Conservation (phyloP, 129 eudicot genomes). For the Gnaphalium uliginosum region DNA sequence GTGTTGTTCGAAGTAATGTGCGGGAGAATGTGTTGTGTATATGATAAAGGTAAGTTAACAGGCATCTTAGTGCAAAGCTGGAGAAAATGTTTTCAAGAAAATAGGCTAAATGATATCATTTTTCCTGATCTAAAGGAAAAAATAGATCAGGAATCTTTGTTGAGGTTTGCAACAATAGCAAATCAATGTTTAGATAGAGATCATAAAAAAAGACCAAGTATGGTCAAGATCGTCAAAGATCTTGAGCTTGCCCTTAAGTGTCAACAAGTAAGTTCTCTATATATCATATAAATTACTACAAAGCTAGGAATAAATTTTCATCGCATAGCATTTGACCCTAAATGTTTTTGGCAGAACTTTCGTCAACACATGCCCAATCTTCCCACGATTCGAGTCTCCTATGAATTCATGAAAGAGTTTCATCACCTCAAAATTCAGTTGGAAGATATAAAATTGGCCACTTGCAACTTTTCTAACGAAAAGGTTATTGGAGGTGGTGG, state of each 20-base stretch:
- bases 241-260: neutral
- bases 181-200: neutral
- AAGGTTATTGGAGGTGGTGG: neutral
- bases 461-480: neutral
- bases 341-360: neutral
- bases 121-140: conserved; percentile 18
- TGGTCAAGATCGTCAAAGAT: conserved; percentile 1
- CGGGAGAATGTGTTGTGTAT: conserved; percentile 3
- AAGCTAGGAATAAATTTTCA: neutral
- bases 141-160: conserved; percentile 5
- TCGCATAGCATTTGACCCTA: neutral
- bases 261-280: conserved; percentile 19
- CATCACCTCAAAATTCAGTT: conserved; percentile 16
- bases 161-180: neutral
- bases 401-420: neutral
- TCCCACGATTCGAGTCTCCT: neutral
- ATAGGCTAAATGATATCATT: conserved; percentile 15
- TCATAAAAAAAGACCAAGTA: neutral
- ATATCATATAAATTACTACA: neutral
- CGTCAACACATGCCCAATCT: neutral
- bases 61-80: neutral
- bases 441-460: conserved; percentile 4
- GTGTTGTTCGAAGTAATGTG: conserved; percentile 27
- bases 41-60: neutral
- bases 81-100: conserved; percentile 2